A percentile compares a stretch with the other conserved stretches of the same genome.
Conservation (phyloP, 805 yeast genomes). For the Hemisphaericaspora nanyangensis region DNA sequence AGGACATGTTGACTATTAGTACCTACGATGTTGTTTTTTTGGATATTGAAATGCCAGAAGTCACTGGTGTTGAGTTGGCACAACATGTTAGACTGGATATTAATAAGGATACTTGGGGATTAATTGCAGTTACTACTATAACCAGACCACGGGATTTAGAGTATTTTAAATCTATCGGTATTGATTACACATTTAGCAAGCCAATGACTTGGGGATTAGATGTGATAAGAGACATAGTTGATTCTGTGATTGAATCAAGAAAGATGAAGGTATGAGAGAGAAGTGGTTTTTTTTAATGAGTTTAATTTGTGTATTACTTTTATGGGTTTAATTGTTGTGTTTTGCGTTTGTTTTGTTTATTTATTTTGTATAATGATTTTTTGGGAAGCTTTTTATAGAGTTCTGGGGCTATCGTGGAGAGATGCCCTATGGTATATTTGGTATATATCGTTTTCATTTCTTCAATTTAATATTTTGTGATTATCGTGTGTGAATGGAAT, state of each 20-base stretch:
- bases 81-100: constrained; percentile 4
- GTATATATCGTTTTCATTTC: too few relatives aligned
- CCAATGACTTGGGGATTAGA: constrained; percentile 27
- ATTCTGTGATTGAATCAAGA: constrained; percentile 5
- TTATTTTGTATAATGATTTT: too few relatives aligned
- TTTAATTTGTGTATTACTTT: too few relatives aligned
- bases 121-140: constrained; percentile 42
- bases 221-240: constrained; percentile 8
- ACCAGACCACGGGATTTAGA: constrained; percentile 23
- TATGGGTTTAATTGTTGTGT: too few relatives aligned
- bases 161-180: constrained; percentile 30
- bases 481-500: too few relatives aligned
- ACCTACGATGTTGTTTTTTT: constrained; percentile 32
- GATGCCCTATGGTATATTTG: too few relatives aligned
- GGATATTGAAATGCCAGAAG: constrained; percentile 44
- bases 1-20: constrained; percentile 12
- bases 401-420: too few relatives aligned
- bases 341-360: too few relatives aligned
- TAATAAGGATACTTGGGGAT: constrained; percentile 19
- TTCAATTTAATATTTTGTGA: too few relatives aligned
- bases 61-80: constrained; percentile 39
- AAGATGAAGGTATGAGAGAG: too few relatives aligned
- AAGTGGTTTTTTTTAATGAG: too few relatives aligned
- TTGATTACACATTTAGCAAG: constrained; percentile 39
- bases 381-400: too few relatives aligned